Conservation (phyloP, 164 flowering plant genomes). For the Saururus chinensis region DNA sequence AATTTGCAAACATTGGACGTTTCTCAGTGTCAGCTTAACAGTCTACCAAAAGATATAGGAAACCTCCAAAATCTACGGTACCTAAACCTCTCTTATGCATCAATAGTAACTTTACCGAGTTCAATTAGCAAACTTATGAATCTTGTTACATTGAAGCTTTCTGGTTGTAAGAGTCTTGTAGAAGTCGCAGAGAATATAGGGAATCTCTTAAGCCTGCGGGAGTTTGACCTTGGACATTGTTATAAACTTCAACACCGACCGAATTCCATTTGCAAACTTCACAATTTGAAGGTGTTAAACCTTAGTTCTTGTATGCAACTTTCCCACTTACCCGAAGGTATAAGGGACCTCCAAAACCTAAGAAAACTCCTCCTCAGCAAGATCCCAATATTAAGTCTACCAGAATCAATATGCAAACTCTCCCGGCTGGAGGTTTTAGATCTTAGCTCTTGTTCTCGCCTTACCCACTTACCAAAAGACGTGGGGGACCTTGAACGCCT, state of each 20-base stretch:
- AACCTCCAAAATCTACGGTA: neutral
- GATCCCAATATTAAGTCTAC: too few species aligned
- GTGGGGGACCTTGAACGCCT: neutral
- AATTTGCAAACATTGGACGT: neutral
- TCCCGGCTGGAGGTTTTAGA: too few species aligned
- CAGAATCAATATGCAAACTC: too few species aligned
- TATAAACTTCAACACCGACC: too few species aligned
- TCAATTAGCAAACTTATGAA: neutral
- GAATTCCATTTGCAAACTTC: neutral
- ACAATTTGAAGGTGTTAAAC: neutral
- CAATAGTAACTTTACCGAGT: neutral
- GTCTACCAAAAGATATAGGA: neutral
- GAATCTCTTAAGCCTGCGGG: too few species aligned
- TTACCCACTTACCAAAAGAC: constrained; percentile 6
- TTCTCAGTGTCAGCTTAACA: neutral
- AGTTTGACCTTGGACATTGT: too few species aligned
- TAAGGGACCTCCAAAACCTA: too few species aligned
- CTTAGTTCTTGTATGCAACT: neutral
- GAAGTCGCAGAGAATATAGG: too few species aligned
- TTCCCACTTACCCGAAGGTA: too few species aligned
- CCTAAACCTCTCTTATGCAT: neutral
- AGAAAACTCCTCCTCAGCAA: too few species aligned
- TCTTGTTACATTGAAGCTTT: neutral
- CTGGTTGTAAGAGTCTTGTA: too few species aligned
- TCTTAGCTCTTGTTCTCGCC: neutral